phyloP scores from a whole-genome alignment of 2,329 filamentous ascomycete genomes.

The Botrytis byssoidea region DNA sequence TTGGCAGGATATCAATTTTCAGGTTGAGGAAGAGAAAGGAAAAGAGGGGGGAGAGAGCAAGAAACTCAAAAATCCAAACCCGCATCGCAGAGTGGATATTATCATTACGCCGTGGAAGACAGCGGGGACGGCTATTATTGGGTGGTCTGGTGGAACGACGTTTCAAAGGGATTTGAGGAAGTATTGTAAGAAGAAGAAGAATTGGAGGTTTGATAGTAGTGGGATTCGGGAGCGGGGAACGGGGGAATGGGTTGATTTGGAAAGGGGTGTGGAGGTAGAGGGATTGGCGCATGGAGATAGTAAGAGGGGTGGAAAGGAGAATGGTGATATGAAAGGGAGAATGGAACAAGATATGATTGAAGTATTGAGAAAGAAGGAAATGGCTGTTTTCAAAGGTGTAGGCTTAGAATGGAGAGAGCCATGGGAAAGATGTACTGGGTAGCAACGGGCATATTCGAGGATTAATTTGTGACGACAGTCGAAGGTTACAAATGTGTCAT shows the following conservation, averaged over 20 bases:
- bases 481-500: background rate
- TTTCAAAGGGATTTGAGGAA: conserved; percentile 83
- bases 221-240: conserved; percentile 79
- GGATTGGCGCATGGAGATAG: fast-evolving
- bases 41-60: background rate
- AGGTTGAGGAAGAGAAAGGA: background rate
- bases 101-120: conserved; percentile 88
- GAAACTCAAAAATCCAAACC: conserved; percentile 61
- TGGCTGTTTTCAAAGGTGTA: conserved; percentile 74
- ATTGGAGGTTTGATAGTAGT: conserved; percentile 88
- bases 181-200: conserved; percentile 70
- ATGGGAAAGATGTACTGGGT: conserved; percentile 55
- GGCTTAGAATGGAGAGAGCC: conserved; percentile 66
- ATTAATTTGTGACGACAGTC: background rate
- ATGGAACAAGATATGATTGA: background rate
- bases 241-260: conserved; percentile 58
- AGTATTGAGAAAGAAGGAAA: conserved; percentile 63
- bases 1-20: conserved; percentile 72
- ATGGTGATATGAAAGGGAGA: background rate
- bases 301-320: conserved; percentile 40
- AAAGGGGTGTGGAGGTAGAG: conserved; percentile 49
- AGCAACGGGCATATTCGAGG: background rate
- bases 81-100: conserved; percentile 86
- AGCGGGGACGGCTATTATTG: conserved; percentile 80
- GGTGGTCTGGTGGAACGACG: conserved; percentile 86